A percentile compares a stretch with the other conserved stretches of the same genome.
Evolutionary conservation across 257 asterid genomes (phyloP).

Genomic region (Eucommia ulmoides): DNA sequence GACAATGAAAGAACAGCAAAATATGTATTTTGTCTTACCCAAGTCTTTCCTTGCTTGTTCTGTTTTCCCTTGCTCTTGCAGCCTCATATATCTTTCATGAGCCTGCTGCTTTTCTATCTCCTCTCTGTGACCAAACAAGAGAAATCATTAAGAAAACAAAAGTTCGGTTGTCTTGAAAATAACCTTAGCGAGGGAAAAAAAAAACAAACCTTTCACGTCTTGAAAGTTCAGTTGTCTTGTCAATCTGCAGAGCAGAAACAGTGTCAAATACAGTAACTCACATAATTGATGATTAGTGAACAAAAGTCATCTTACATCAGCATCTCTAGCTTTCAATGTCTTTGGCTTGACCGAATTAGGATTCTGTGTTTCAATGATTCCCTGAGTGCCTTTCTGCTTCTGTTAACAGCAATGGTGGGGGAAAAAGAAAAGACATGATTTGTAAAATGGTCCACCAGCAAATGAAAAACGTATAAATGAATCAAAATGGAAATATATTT

Average conservation of each 20-base stretch:
- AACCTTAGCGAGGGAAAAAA: no score
- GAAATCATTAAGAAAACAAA: no score
- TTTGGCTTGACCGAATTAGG: conserved; percentile 76
- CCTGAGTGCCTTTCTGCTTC: conserved; percentile 75
- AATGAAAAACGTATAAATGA: no score
- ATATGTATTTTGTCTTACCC: neutral
- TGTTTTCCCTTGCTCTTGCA: neutral
- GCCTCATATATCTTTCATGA: neutral
- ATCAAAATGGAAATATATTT: neutral
- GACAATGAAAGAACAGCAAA: no score
- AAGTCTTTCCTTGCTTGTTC: neutral
- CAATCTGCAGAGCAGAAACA: conserved; percentile 35
- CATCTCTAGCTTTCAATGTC: conserved; percentile 75
- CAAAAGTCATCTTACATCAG: conserved; percentile 39
- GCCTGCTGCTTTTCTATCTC: neutral
- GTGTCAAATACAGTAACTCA: conserved; percentile 4
- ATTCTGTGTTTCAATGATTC: conserved; percentile 68
- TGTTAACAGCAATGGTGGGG: no score
- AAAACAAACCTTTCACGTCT: conserved; percentile 63
- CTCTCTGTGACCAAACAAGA: neutral
- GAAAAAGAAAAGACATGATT: no score
- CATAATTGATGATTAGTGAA: conserved; percentile 3
- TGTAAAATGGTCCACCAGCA: no score
- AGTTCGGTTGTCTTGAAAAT: no score
- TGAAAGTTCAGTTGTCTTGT: conserved; percentile 86